Conservation (phyloP, 345 rosid species). For the Euphorbia lathyris region DNA sequence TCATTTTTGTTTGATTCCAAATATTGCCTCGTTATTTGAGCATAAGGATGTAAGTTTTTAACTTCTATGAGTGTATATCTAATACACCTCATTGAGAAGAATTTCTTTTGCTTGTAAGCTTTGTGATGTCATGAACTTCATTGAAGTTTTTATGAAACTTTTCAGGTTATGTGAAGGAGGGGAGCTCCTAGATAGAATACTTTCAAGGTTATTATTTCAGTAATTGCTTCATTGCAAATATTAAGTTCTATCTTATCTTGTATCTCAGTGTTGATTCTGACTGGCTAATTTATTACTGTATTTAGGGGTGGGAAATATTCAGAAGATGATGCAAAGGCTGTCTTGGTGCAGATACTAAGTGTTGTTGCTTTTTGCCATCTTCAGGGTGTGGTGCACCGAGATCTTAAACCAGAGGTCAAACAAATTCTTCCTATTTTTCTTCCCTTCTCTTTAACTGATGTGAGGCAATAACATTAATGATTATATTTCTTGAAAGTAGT, state of each 20-base stretch:
- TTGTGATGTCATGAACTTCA: not conserved
- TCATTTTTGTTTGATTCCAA: not conserved
- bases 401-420: constrained; percentile 93
- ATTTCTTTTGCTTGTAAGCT: not conserved
- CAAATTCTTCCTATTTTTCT: not conserved
- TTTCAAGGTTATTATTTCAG: constrained; percentile 59
- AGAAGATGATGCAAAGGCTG: constrained; percentile 82
- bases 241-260: not conserved
- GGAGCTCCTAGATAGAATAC: constrained; percentile 94
- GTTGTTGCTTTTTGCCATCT: constrained; percentile 93
- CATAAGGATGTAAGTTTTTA: not conserved
- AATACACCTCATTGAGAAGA: not conserved
- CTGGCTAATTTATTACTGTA: constrained; percentile 5
- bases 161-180: constrained; percentile 96
- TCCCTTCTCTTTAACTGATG: constrained; percentile 9
- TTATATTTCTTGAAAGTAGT: not conserved
- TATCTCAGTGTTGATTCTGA: constrained; percentile 21
- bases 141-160: constrained; percentile 18
- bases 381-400: constrained; percentile 96
- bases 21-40: not conserved
- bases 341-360: constrained; percentile 73
- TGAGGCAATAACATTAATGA: constrained; percentile 6
- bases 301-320: constrained; percentile 90
- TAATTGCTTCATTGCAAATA: not conserved
- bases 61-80: not conserved